phyloP scores from a whole-genome alignment of 345 rosid genomes.

The Passiflora organensis region DNA sequence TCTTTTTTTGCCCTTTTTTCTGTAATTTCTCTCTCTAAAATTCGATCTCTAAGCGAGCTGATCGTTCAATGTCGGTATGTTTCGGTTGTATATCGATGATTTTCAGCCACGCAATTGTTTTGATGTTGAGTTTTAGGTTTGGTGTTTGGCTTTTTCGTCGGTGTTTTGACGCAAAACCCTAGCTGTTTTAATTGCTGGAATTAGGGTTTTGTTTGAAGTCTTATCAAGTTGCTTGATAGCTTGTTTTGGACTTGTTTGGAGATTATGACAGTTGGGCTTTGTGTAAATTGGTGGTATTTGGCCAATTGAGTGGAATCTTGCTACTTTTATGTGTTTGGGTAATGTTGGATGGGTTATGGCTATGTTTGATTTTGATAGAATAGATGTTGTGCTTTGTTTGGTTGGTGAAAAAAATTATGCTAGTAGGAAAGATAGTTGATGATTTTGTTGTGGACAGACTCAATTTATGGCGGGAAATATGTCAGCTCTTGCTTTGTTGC shows the following conservation, averaged over 20 bases:
- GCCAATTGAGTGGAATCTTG: conserved; percentile 1
- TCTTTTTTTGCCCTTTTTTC: neutral
- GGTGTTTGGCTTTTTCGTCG: neutral
- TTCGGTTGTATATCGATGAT: conserved; percentile 6
- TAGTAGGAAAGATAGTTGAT: neutral
- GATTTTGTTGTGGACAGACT: neutral
- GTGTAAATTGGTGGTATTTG: conserved; percentile 1
- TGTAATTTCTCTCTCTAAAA: conserved; percentile 5
- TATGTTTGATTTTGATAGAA: neutral
- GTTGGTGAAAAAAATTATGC: neutral
- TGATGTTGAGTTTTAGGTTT: neutral
- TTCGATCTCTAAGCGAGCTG: conserved; percentile 19
- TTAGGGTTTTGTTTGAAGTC: conserved; percentile 11
- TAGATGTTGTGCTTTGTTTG: neutral
- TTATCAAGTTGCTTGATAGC: neutral
- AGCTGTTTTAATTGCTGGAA: neutral
- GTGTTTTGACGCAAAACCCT: no score
- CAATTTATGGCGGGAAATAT: neutral
- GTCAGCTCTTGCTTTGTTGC: neutral
- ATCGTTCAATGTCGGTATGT: conserved; percentile 45
- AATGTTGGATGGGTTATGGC: neutral
- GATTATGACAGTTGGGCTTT: neutral
- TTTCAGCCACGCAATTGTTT: neutral
- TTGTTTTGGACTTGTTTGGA: neutral
- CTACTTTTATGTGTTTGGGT: conserved; percentile 1